Conservation (phyloP, 257 asterid species). For the Schizonepeta tenuifolia region DNA sequence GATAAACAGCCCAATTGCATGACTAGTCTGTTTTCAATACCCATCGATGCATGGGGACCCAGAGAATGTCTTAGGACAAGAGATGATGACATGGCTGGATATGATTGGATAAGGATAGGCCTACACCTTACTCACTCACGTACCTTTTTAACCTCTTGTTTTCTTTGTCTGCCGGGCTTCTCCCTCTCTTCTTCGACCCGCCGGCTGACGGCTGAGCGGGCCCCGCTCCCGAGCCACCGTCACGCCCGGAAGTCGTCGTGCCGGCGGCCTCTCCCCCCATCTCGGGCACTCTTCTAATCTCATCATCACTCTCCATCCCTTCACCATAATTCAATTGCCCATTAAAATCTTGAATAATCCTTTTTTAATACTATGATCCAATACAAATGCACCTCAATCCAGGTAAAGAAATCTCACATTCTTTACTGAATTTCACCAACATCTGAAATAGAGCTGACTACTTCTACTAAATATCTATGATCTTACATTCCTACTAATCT, state of each 20-base stretch:
- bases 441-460: not conserved
- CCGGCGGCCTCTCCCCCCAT: constrained; percentile 75
- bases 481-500: not conserved
- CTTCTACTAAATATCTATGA: constrained; percentile 12
- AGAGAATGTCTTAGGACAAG: constrained; percentile 29
- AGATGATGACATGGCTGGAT: constrained; percentile 37
- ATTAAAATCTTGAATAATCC: not conserved
- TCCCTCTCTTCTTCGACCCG: constrained; percentile 79
- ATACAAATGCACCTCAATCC: constrained; percentile 12
- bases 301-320: constrained; percentile 99
- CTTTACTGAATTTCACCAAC: not conserved
- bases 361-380: not conserved
- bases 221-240: constrained; percentile 56
- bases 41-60: constrained; percentile 25
- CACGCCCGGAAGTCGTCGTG: constrained; percentile 58
- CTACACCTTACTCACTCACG: not conserved
- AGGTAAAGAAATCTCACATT: constrained; percentile 8
- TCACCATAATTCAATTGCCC: constrained; percentile 24
- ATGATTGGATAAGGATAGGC: constrained; percentile 27
- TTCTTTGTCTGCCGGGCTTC: constrained; percentile 95
- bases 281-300: constrained; percentile 97
- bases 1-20: constrained; percentile 25
- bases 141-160: constrained; percentile 94
- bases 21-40: constrained; percentile 29
- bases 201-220: constrained; percentile 58